Conservation (phyloP, 176 grass and related monocot species). For the Oryza longistaminata region DNA sequence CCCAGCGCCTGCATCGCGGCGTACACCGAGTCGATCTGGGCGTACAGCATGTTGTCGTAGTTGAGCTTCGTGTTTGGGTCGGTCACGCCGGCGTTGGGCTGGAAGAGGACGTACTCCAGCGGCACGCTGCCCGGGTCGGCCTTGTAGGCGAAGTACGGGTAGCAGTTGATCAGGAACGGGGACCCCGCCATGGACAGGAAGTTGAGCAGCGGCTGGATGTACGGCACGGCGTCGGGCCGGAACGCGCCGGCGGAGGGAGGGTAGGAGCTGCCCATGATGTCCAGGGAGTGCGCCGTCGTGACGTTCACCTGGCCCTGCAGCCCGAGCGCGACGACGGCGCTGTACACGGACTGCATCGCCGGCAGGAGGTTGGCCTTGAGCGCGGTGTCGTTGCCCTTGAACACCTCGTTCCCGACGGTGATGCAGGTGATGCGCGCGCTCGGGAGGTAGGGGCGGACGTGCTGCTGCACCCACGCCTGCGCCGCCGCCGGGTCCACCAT, state of each 20-base stretch:
- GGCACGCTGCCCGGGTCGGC: slow-evolving; percentile 53
- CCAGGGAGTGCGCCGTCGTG: slow-evolving; percentile 78
- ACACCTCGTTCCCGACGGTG: slow-evolving; percentile 94
- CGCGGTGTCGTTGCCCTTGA: slow-evolving; percentile 74
- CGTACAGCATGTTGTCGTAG: slow-evolving; percentile 99
- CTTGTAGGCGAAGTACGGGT: slow-evolving; percentile 94
- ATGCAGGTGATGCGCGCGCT: slow-evolving; percentile 75
- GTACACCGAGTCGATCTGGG: slow-evolving; percentile 83
- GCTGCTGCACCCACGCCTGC: slow-evolving; percentile 67
- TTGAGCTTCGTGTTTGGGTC: slow-evolving; percentile 66
- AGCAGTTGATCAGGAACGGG: slow-evolving; percentile 87
- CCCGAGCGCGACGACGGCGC: slow-evolving; percentile 47
- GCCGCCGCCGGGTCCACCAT: slow-evolving; percentile 60
- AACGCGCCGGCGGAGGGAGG: slow-evolving; percentile 81
- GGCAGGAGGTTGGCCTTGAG: slow-evolving; percentile 64
- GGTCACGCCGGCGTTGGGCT: slow-evolving; percentile 62
- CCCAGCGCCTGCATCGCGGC: slow-evolving; percentile 64
- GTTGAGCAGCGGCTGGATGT: slow-evolving; percentile 66
- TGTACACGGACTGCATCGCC: slow-evolving; percentile 75
- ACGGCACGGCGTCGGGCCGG: slow-evolving; percentile 49
- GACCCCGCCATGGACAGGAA: slow-evolving; percentile 72
- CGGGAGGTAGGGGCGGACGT: slow-evolving; percentile 67
- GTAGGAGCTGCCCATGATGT: slow-evolving; percentile 77
- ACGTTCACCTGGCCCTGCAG: slow-evolving; percentile 67
- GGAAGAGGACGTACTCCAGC: slow-evolving; percentile 81